Conservation (phyloP, 2,329 filamentous ascomycete genomes). For the Nakataea oryzae region DNA sequence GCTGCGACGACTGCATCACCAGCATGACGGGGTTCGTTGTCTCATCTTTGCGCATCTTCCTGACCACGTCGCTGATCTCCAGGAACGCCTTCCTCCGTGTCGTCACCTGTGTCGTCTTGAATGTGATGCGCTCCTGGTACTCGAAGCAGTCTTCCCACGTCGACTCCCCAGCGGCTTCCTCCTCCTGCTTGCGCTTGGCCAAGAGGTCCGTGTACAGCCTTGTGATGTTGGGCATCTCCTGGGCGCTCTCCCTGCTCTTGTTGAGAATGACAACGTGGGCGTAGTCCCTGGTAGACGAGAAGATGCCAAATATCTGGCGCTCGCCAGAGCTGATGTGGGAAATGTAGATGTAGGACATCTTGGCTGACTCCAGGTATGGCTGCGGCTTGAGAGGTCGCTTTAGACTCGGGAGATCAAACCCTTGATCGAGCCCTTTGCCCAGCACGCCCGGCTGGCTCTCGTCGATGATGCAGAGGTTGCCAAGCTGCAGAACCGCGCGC, state of each 20-base stretch:
- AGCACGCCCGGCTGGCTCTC: conserved; percentile 82
- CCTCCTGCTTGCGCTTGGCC: conserved; percentile 52
- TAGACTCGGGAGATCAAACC: conserved; percentile 76
- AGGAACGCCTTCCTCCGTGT: conserved; percentile 82
- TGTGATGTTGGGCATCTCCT: conserved; percentile 82
- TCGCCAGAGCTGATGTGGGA: conserved; percentile 90
- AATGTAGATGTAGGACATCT: conserved; percentile 77
- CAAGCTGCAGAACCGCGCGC: conserved; percentile 78
- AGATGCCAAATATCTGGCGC: conserved; percentile 84
- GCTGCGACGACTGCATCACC: conserved; percentile 83
- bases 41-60: conserved; percentile 84
- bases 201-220: conserved; percentile 78
- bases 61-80: conserved; percentile 78
- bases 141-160: conserved; percentile 72
- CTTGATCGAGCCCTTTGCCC: conserved; percentile 84
- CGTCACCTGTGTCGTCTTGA: conserved; percentile 80
- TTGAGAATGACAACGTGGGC: conserved; percentile 86
- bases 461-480: conserved; percentile 88
- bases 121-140: conserved; percentile 77
- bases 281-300: conserved; percentile 71
- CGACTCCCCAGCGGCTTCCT: conserved; percentile 53
- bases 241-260: conserved; percentile 62
- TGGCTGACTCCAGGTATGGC: conserved; percentile 64
- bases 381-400: conserved; percentile 52
- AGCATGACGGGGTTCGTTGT: conserved; percentile 64